Evolutionary conservation across 768 basidiomycete species (phyloP), one percentile per base, ranked within the genome.

Genomic region (Hortiboletus campestris): DNA sequence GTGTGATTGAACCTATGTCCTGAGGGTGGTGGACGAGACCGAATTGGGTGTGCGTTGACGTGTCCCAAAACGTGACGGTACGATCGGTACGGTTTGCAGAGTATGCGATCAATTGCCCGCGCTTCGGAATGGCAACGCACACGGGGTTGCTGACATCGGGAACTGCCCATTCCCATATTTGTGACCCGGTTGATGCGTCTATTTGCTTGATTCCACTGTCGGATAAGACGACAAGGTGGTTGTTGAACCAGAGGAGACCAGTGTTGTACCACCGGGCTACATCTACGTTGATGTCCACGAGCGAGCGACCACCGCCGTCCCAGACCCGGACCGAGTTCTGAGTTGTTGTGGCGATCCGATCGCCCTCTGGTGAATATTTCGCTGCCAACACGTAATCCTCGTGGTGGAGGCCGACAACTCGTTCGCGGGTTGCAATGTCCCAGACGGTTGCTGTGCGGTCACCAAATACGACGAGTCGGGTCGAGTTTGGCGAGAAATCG

Each of bases 401-500:
- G n/a, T n/a, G n/a, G n/a, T n/a, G n/a, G n/a, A n/a, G n/a, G n/a
- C n/a, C n/a, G n/a, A n/a, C n/a, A n/a, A n/a, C n/a, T n/a, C n/a
- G n/a, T n/a, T n/a, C n/a, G n/a, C n/a, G n/a, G n/a, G n/a, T n/a
- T n/a, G n/a, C n/a, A n/a, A n/a, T n/a, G n/a, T n/a, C n/a, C n/a
- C n/a, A n/a, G n/a, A n/a, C n/a, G n/a, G n/a, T n/a, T n/a, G n/a
- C n/a, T n/a, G n/a, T n/a, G n/a, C n/a, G n/a, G n/a, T 51, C 17
- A 6, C 8, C 9, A 6, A 34, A n/a, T 14, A 28, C 34, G 19
- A 52, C 45, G 16, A 56, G 46, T 3, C 38, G 45, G 0, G 40
- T 52, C 25, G 50, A 32, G 50, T 57, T 46, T 10, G 56, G 50
- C 16, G 56, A 52, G 44, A 57, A 57, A 20, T 57, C 56, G 29